Evolutionary conservation across 345 rosid species (phyloP).

Genomic region (Anastatica hierochuntica): DNA sequence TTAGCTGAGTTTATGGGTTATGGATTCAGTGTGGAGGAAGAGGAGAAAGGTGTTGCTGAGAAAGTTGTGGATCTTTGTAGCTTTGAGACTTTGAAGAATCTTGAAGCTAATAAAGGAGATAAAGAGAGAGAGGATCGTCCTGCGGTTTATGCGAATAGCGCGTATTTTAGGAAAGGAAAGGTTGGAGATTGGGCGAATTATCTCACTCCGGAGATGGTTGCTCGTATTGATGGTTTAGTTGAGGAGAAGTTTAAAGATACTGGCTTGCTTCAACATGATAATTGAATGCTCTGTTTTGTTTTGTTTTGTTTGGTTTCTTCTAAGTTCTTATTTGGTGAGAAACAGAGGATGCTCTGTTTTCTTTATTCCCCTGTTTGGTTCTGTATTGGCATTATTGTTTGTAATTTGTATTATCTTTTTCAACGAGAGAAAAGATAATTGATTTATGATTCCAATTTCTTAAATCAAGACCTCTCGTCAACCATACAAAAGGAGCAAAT

Average conservation of each 20-base stretch:
- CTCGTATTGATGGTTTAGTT: conserved; percentile 26
- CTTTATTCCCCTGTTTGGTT: neutral
- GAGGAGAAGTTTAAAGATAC: conserved; percentile 27
- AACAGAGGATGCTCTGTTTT: conserved; percentile 25
- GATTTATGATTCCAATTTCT: too few relatives aligned
- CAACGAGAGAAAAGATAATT: too few relatives aligned
- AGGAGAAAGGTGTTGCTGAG: conserved; percentile 19
- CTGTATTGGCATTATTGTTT: neutral
- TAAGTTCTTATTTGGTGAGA: neutral
- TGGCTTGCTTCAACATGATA: conserved; percentile 25
- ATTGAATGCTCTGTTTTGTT: neutral
- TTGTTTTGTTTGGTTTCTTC: neutral
- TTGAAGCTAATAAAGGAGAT: conserved; percentile 31
- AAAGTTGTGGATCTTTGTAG: conserved; percentile 27
- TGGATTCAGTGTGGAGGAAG: conserved; percentile 27
- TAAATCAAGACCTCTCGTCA: too few relatives aligned
- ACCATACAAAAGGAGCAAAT: too few relatives aligned
- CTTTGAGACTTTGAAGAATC: conserved; percentile 27
- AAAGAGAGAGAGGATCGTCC: conserved; percentile 14
- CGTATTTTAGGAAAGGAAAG: conserved; percentile 29
- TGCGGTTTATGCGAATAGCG: conserved; percentile 16
- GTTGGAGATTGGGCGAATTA: conserved; percentile 38
- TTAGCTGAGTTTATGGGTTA: conserved; percentile 32
- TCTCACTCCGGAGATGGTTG: conserved; percentile 27
- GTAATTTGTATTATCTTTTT: too few relatives aligned